A percentile compares a stretch with the other conserved stretches of the same genome.
phyloP scores from a whole-genome alignment of 192 early-diverging fungal species.

The Backusella morwellensis region DNA sequence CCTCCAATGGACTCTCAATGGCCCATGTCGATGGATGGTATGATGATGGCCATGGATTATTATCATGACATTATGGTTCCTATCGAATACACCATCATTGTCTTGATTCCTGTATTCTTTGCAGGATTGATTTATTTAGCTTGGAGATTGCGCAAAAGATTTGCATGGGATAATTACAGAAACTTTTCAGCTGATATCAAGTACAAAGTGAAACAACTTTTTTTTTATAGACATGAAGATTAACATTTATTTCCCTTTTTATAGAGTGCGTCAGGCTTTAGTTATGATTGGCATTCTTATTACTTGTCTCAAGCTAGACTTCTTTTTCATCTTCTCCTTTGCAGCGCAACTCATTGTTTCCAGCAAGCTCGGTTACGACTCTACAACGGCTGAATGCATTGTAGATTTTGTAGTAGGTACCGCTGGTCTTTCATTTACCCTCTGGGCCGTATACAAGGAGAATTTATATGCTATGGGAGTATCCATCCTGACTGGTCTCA shows the following conservation, averaged over 20 bases:
- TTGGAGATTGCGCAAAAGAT: conserved; percentile 32
- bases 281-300: conserved; percentile 29
- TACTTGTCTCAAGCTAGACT: conserved; percentile 45
- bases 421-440: conserved; percentile 22
- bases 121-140: conserved; percentile 22
- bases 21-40: not conserved
- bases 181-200: conserved; percentile 42
- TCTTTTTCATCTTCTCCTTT: conserved; percentile 44
- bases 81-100: conserved; percentile 45
- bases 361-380: conserved; percentile 23
- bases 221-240: not conserved
- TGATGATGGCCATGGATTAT: conserved; percentile 11
- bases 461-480: conserved; percentile 29
- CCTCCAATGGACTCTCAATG: conserved; percentile 17
- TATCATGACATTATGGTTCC: conserved; percentile 36
- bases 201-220: conserved; percentile 3
- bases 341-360: conserved; percentile 48
- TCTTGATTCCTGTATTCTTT: conserved; percentile 35
- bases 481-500: conserved; percentile 4
- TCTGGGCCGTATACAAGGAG: conserved; percentile 26
- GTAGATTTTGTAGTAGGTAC: conserved; percentile 36
- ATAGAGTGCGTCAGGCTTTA: conserved; percentile 26
- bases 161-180: conserved; percentile 50
- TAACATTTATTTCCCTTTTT: not conserved
- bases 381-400: conserved; percentile 25